These are phyloP conservation scores for Solanum virginianum DNA, from an alignment of 257 asterid genomes.

Conservation along the genomic window DNA sequence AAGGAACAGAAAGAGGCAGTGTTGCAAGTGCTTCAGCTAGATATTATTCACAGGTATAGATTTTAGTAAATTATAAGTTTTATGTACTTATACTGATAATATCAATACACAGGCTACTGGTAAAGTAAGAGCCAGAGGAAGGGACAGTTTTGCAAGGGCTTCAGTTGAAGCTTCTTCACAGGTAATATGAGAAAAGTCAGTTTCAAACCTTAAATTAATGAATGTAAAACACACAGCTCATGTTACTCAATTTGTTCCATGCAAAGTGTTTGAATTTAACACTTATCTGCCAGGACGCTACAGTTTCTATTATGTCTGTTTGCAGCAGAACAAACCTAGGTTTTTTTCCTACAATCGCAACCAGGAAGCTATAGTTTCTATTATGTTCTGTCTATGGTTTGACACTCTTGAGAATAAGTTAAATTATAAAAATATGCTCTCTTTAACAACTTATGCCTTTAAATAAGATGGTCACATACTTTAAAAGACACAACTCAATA, in stretches of 20 bases:
- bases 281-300: conserved; percentile 9
- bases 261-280: conserved; percentile 30
- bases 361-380: background rate
- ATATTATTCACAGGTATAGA: no score
- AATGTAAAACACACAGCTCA: conserved; percentile 17
- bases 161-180: no score
- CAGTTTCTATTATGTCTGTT: conserved; percentile 28
- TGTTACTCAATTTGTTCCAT: conserved; percentile 18
- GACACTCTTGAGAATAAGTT: background rate
- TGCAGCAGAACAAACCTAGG: conserved; percentile 12
- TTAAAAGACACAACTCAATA: background rate
- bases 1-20: no score
- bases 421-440: background rate
- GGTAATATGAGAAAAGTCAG: background rate
- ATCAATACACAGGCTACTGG: no score
- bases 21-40: no score
- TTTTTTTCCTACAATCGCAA: conserved; percentile 11
- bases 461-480: background rate
- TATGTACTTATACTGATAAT: no score
- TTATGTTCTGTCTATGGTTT: background rate
- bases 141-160: no score
- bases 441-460: background rate
- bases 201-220: conserved; percentile 12
- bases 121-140: no score
- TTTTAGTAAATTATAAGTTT: no score